A percentile compares a stretch with the other conserved stretches of the same genome.
These are phyloP conservation scores for Colletotrichum tropicicola DNA, from an alignment of 2,329 filamentous ascomycete species.

Conservation along the genomic window DNA sequence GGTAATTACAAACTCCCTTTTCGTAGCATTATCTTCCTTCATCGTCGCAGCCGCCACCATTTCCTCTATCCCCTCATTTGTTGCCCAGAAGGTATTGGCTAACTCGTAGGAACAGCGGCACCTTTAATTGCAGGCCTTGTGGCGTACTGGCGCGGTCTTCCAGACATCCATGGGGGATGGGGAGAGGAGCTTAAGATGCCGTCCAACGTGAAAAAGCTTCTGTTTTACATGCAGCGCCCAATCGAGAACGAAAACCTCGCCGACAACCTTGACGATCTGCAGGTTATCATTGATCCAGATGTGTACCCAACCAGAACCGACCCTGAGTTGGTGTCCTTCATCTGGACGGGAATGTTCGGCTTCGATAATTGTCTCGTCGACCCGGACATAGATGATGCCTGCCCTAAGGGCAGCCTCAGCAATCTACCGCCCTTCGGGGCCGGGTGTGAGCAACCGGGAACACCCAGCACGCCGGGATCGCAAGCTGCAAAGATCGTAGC, in stretches of 20 bases:
- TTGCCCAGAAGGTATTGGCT: too few relatives aligned
- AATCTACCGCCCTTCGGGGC: neutral
- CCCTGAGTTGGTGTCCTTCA: neutral
- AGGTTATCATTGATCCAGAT: neutral
- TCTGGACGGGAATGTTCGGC: neutral
- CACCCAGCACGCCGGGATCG: too few relatives aligned
- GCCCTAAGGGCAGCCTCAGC: neutral
- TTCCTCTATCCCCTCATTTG: too few relatives aligned
- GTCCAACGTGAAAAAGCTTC: neutral
- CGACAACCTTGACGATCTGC: neutral
- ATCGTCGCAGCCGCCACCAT: too few relatives aligned
- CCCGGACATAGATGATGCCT: neutral
- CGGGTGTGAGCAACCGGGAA: neutral
- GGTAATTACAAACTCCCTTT: too few relatives aligned
- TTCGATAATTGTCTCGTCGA: neutral
- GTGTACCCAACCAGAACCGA: too few relatives aligned
- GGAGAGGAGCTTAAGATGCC: neutral
- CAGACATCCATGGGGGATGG: neutral
- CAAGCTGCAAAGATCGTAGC: neutral
- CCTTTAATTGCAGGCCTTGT: neutral
- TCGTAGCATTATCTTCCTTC: too few relatives aligned
- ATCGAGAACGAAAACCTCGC: neutral
- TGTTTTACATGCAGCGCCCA: neutral
- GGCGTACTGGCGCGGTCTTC: neutral
- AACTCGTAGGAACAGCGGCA: neutral